Conservation (phyloP, 345 rosid genomes). For the Pistacia vera region DNA sequence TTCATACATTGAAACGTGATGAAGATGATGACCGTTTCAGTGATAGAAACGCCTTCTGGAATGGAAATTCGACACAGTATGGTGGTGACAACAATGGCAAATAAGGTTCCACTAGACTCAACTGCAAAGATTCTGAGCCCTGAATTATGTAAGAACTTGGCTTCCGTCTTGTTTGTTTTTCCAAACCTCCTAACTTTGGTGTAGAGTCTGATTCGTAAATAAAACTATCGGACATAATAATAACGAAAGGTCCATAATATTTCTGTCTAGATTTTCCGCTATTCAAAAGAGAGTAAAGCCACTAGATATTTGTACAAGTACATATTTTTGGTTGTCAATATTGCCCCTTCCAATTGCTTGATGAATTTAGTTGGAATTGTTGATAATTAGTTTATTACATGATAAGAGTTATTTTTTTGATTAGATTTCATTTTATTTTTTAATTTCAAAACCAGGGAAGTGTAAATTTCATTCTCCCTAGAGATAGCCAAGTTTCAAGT, state of each 20-base stretch:
- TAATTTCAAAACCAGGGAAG: too few relatives aligned
- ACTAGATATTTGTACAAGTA: too few relatives aligned
- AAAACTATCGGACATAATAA: background rate
- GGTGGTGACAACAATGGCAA: constrained; percentile 56
- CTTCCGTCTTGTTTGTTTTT: too few relatives aligned
- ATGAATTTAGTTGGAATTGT: background rate
- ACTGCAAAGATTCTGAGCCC: background rate
- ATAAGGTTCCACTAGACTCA: constrained; percentile 7
- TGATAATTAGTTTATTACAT: too few relatives aligned
- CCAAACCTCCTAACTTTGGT: too few relatives aligned
- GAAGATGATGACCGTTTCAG: constrained; percentile 63
- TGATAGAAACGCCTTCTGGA: constrained; percentile 81
- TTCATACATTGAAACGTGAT: constrained; percentile 73
- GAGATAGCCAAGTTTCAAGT: too few relatives aligned
- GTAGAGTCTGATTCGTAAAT: background rate
- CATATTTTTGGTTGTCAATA: too few relatives aligned
- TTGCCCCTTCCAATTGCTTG: background rate
- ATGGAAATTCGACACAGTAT: constrained; percentile 87
- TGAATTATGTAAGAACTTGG: background rate
- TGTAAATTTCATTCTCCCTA: too few relatives aligned
- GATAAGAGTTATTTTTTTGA: background rate
- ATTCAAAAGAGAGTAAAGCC: too few relatives aligned
- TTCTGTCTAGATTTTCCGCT: background rate
- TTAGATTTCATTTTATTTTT: too few relatives aligned
- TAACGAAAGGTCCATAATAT: background rate